Percentiles rank a stretch among this genome's conserved stretches.
Evolutionary conservation across 106 monocot species (phyloP).

Genomic region (Vanilla planifolia): DNA sequence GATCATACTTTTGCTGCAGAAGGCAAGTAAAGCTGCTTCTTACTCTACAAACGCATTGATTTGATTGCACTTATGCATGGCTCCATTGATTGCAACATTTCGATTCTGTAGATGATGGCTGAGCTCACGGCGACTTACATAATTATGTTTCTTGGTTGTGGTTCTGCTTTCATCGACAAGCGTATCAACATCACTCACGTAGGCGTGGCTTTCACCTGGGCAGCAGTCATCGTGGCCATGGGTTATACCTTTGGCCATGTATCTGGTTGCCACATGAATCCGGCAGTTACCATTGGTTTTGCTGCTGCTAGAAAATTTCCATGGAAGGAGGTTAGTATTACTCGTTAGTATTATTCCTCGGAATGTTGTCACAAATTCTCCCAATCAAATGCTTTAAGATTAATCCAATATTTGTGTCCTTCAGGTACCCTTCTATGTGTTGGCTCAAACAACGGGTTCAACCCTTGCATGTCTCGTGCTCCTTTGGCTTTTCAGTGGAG

Average conservation of each 20-base stretch:
- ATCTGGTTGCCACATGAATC: constrained; percentile 25
- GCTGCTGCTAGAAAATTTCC: constrained; percentile 4
- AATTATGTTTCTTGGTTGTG: constrained; percentile 18
- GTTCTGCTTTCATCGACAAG: constrained; percentile 9
- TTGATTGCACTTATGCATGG: neutral
- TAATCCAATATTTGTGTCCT: too few relatives aligned
- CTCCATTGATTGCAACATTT: neutral
- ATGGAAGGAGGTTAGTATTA: constrained; percentile 11
- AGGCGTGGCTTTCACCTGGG: constrained; percentile 18
- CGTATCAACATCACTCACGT: constrained; percentile 9
- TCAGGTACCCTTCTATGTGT: neutral
- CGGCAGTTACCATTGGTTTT: constrained; percentile 21
- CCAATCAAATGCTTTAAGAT: too few relatives aligned
- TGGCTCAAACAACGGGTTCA: too few relatives aligned
- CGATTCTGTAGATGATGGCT: constrained; percentile 5
- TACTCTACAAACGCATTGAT: neutral
- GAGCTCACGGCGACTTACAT: constrained; percentile 19
- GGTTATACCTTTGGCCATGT: constrained; percentile 18
- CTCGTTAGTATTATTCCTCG: neutral
- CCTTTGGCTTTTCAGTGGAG: too few relatives aligned
- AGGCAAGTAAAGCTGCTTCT: neutral
- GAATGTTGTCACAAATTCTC: too few relatives aligned
- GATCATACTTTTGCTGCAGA: neutral
- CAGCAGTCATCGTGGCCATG: neutral
- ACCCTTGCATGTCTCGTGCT: too few relatives aligned